Evolutionary conservation across 441 rosid species (phyloP), one percentile per base, ranked within the genome.

Genomic region (Cnidoscolus chayamansa): DNA sequence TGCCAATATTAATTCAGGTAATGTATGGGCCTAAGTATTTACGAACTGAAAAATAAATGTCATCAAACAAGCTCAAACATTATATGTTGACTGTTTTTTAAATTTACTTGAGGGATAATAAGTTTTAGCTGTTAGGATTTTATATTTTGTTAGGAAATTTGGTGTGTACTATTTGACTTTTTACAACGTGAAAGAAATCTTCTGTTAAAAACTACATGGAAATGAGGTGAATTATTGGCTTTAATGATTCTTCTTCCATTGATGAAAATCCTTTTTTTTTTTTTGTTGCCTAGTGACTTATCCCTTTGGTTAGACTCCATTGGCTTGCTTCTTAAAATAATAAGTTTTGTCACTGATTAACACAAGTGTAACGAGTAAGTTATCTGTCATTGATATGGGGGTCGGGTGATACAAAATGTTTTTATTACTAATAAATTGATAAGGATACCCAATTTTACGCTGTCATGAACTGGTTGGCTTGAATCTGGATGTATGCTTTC

Each of bases 1-100:
- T 63, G 71, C 75, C 68, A 86, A 82, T 72, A 74, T 79, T 73
- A 84, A 78, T 79, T 83, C 94, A 84, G 98, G 98, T 90, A 82
- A 79, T 66, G 51, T 5, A 1, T 40, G 45, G 45, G 45, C 11
- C 0, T 17, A 6, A 55, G 19, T 55, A n/a, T 6, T 54, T 54
- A 17, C 19, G 59, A 59, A 12, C 11, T 48, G 15, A 48, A 48
- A 48, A 48, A 48, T 48, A 10, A 48, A 20, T 56, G 32, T 20
- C 20, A 56, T 9, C 60, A 56, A 56, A 11, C n/a, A 59, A 59
- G 43, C 63, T 56, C 31, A 2, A 7, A 12, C 35, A 31, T 11
- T 59, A 31, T 11, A 2, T 31, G 63, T 59, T 25, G 16, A 57
- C 30, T n/a, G 47, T n/a, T n/a, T 51, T 40, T 4, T 40, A 40